Evolutionary conservation across 495 filamentous ascomycete species (phyloP).

Genomic region (Aspergillus egyptiacus): DNA sequence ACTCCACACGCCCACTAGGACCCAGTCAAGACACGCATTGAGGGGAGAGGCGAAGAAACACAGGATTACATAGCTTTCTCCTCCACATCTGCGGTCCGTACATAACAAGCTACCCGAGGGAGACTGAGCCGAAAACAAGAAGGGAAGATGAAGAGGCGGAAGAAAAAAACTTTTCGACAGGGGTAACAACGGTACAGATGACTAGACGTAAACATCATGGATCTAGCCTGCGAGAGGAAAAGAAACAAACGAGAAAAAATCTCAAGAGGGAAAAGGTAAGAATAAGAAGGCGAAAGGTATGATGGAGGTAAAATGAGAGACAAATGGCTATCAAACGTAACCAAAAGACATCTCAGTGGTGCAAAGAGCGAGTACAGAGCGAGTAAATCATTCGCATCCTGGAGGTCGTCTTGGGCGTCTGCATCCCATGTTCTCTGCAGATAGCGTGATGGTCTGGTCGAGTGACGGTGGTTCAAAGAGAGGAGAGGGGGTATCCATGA

Average conservation of each 20-base stretch:
- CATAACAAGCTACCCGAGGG: slow-evolving; percentile 32
- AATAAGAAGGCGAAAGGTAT: slow-evolving; percentile 16
- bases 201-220: slow-evolving; percentile 31
- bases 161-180: slow-evolving; percentile 45
- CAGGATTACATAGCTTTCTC: slow-evolving; percentile 22
- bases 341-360: slow-evolving; percentile 21
- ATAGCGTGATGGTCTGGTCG: slow-evolving; percentile 15
- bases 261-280: slow-evolving; percentile 4
- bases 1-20: slow-evolving; percentile 25
- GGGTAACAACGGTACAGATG: slow-evolving; percentile 34
- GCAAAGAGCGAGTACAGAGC: slow-evolving; percentile 5
- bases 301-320: slow-evolving; percentile 20
- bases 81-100: slow-evolving; percentile 39
- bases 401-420: not conserved
- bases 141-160: slow-evolving; percentile 15
- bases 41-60: slow-evolving; percentile 14
- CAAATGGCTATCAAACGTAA: slow-evolving; percentile 24
- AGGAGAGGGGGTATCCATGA: slow-evolving; percentile 41
- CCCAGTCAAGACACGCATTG: slow-evolving; percentile 22
- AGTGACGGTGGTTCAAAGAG: slow-evolving; percentile 22
- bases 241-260: slow-evolving; percentile 9
- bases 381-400: not conserved
- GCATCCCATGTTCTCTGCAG: slow-evolving; percentile 1
- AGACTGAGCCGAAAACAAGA: slow-evolving; percentile 33
- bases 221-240: slow-evolving; percentile 26